Percentiles rank a stretch among this genome's conserved stretches.
These are phyloP conservation scores for Debaryomyces hansenii DNA, from an alignment of 805 yeast species.

Conservation along the genomic window DNA sequence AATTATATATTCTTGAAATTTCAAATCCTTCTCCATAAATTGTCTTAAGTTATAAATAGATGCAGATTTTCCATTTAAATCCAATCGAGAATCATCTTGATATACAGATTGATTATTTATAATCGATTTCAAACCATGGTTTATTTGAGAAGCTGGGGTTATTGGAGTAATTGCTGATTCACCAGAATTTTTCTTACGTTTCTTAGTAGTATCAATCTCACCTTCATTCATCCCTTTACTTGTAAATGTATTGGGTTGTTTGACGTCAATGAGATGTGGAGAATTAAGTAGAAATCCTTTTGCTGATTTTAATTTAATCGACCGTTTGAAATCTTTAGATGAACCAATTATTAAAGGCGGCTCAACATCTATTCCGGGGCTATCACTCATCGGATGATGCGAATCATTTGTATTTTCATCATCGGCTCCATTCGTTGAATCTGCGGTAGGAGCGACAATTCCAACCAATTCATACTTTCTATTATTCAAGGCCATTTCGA, in stretches of 20 bases:
- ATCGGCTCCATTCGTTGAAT: conserved; percentile 2
- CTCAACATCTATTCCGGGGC: not conserved
- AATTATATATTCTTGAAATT: conserved; percentile 35
- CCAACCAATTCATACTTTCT: conserved; percentile 17
- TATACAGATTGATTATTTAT: conserved; percentile 7
- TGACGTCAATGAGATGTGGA: conserved; percentile 48
- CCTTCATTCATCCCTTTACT: conserved; percentile 9
- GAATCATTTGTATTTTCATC: conserved; percentile 4
- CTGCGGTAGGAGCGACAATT: not conserved
- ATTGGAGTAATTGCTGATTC: conserved; percentile 10
- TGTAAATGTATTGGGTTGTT: conserved; percentile 20
- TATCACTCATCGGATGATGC: not conserved
- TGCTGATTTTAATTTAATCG: conserved; percentile 43
- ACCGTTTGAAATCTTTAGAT: conserved; percentile 44
- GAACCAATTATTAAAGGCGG: conserved; percentile 48
- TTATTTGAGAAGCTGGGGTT: conserved; percentile 17
- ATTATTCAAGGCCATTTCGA: conserved; percentile 22
- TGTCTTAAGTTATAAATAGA: conserved; percentile 57
- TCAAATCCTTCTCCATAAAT: conserved; percentile 55
- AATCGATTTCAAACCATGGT: conserved; percentile 12
- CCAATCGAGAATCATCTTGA: conserved; percentile 18
- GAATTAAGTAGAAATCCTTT: conserved; percentile 55
- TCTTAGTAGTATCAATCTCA: not conserved
- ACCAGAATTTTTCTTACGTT: conserved; percentile 1
- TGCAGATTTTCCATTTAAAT: conserved; percentile 34